These are phyloP conservation scores for Botrytis squamosa DNA, from an alignment of 2,329 filamentous ascomycete species.

Conservation along the genomic window DNA sequence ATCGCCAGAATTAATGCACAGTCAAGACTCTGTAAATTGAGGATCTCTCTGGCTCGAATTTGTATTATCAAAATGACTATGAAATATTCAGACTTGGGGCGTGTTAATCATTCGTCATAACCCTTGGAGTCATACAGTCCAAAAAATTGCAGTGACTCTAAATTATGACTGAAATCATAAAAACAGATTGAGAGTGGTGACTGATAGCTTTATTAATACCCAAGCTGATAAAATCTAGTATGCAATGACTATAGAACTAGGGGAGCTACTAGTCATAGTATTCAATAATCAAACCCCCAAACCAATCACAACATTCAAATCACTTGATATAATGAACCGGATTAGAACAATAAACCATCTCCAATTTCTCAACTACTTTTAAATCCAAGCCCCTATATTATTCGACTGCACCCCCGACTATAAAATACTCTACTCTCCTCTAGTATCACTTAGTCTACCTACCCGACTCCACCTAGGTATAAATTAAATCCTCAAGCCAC, in stretches of 20 bases:
- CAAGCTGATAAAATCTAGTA: fast-evolving
- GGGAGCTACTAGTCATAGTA: too few relatives aligned
- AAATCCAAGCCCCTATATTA: too few relatives aligned
- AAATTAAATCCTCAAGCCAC: neutral
- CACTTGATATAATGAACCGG: too few relatives aligned
- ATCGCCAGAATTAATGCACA: neutral
- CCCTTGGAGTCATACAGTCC: neutral
- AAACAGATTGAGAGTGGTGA: neutral
- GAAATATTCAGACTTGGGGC: neutral
- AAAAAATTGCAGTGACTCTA: neutral
- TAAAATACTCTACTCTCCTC: too few relatives aligned
- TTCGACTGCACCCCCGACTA: too few relatives aligned
- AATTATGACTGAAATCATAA: neutral
- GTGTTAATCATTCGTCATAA: neutral
- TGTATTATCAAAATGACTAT: neutral
- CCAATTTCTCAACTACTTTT: too few relatives aligned
- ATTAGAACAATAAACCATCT: too few relatives aligned
- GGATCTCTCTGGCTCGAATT: neutral
- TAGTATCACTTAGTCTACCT: too few relatives aligned
- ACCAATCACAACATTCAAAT: too few relatives aligned
- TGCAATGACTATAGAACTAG: neutral
- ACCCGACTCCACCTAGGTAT: neutral
- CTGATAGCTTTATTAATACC: neutral
- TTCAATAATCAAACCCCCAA: too few relatives aligned
- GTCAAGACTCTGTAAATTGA: neutral